These are phyloP conservation scores for Moelleriella libera DNA, from an alignment of 2,329 filamentous ascomycete species.

Conservation along the genomic window DNA sequence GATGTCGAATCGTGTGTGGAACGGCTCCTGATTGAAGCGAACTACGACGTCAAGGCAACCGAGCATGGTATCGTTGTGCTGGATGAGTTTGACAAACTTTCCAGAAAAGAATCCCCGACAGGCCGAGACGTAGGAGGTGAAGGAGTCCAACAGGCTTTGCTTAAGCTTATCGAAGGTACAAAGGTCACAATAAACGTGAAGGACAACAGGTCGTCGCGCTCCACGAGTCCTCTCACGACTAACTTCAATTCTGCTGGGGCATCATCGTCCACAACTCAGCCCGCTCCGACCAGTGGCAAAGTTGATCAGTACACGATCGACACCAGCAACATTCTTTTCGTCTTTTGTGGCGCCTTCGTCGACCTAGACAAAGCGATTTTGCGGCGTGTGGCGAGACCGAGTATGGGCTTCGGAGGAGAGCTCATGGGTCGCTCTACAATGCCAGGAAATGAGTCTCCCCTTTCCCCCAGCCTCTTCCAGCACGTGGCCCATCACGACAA, in stretches of 20 bases:
- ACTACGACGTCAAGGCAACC: constrained; percentile 72
- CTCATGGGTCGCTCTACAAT: constrained; percentile 46
- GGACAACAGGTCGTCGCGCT: constrained; percentile 47
- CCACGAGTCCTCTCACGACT: constrained; percentile 35
- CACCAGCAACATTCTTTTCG: constrained; percentile 93
- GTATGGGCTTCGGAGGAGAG: constrained; percentile 83
- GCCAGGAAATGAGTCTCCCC: constrained; percentile 36
- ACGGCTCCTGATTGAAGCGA: constrained; percentile 74
- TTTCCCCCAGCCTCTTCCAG: constrained; percentile 46
- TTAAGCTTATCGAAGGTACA: constrained; percentile 94
- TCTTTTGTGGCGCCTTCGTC: constrained; percentile 91
- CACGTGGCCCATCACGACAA: constrained; percentile 41
- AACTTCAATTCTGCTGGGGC: constrained; percentile 32
- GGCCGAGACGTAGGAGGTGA: constrained; percentile 92
- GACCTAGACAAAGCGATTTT: constrained; percentile 80
- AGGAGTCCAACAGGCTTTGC: constrained; percentile 85
- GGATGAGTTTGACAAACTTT: constrained; percentile 96
- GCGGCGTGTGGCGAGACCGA: constrained; percentile 69
- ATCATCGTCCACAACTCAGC: constrained; percentile 30
- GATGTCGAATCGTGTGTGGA: constrained; percentile 96
- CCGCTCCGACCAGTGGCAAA: constrained; percentile 32
- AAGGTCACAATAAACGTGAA: constrained; percentile 88
- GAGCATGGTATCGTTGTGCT: constrained; percentile 91
- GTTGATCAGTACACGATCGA: constrained; percentile 61
- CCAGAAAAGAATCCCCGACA: constrained; percentile 71